Percentiles rank a stretch among this genome's conserved stretches.
Conservation (phyloP, 129 eudicot genomes). For the Ambrosia artemisiifolia region DNA sequence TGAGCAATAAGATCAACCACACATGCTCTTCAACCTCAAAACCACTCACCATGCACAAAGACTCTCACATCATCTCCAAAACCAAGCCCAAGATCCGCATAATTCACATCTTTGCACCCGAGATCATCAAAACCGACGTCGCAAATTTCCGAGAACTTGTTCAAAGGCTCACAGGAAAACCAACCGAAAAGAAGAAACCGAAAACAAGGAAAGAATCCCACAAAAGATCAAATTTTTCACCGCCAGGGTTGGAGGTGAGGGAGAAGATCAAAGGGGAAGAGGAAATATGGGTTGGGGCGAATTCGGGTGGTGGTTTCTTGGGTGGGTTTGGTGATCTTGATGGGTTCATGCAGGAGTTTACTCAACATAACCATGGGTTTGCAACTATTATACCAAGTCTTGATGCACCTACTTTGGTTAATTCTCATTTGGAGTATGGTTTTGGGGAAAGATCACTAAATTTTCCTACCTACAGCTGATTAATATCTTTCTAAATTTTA, state of each 20-base stretch:
- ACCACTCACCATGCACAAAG: slow-evolving; percentile 52
- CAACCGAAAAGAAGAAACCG: slow-evolving; percentile 40
- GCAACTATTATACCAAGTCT: slow-evolving; percentile 38
- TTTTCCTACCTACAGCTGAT: slow-evolving; percentile 41
- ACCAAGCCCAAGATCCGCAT: slow-evolving; percentile 83
- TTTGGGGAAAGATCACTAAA: slow-evolving; percentile 50
- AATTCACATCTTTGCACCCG: slow-evolving; percentile 92
- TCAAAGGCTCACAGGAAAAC: slow-evolving; percentile 86
- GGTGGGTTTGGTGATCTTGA: slow-evolving; percentile 71
- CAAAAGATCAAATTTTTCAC: slow-evolving; percentile 32
- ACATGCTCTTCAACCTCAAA: slow-evolving; percentile 31
- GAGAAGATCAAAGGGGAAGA: slow-evolving; percentile 80
- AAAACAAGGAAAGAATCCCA: slow-evolving; percentile 28
- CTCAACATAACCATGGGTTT: slow-evolving; percentile 39
- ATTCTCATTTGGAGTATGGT: slow-evolving; percentile 47
- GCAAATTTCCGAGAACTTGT: slow-evolving; percentile 84
- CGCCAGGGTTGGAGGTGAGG: slow-evolving; percentile 34
- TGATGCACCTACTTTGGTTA: slow-evolving; percentile 42
- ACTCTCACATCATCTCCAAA: slow-evolving; percentile 68
- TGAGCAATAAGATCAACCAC: slow-evolving; percentile 48
- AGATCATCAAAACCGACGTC: slow-evolving; percentile 84
- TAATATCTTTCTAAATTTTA: neutral
- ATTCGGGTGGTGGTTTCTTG: slow-evolving; percentile 76
- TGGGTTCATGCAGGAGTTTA: slow-evolving; percentile 78
- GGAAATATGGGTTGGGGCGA: slow-evolving; percentile 73